Evolutionary conservation across 441 rosid species (phyloP).

Genomic region (Populus trichocarpa): DNA sequence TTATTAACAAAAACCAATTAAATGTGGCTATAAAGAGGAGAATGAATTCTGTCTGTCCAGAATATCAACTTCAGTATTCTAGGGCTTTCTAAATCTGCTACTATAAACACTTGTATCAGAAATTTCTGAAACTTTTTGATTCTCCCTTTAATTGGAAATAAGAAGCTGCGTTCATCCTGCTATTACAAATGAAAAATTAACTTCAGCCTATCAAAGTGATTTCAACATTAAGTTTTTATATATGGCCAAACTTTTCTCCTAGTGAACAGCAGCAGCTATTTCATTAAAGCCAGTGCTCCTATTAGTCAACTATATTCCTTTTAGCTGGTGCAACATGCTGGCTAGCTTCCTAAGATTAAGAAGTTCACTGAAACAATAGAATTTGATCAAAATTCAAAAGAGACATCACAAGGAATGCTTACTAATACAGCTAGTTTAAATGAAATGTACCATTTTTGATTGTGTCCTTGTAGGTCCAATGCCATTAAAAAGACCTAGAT

Average conservation of each 20-base stretch:
- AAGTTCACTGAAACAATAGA: not conserved
- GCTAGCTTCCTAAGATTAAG: conserved; percentile 5
- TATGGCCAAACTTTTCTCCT: not conserved
- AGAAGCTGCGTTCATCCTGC: conserved; percentile 1
- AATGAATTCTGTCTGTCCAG: not conserved
- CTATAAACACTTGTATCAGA: not conserved
- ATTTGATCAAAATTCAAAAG: not conserved
- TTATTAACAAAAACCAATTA: not conserved
- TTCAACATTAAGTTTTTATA: not conserved
- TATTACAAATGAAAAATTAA: conserved; percentile 1
- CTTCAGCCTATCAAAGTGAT: not conserved
- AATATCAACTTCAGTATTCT: conserved; percentile 1
- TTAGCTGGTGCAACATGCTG: not conserved
- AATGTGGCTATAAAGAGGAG: not conserved
- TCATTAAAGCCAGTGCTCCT: not conserved
- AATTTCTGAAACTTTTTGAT: not conserved
- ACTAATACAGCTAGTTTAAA: conserved; percentile 3
- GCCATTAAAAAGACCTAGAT: conserved; percentile 90
- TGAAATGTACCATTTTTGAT: conserved; percentile 71
- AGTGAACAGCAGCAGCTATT: not conserved
- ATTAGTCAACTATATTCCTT: not conserved
- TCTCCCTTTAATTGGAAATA: not conserved
- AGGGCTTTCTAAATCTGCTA: conserved; percentile 1
- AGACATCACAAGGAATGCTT: not conserved
- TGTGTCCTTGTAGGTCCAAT: conserved; percentile 82